Conservation (phyloP, 768 basidiomycete species). For the Dentipellis sp. region DNA sequence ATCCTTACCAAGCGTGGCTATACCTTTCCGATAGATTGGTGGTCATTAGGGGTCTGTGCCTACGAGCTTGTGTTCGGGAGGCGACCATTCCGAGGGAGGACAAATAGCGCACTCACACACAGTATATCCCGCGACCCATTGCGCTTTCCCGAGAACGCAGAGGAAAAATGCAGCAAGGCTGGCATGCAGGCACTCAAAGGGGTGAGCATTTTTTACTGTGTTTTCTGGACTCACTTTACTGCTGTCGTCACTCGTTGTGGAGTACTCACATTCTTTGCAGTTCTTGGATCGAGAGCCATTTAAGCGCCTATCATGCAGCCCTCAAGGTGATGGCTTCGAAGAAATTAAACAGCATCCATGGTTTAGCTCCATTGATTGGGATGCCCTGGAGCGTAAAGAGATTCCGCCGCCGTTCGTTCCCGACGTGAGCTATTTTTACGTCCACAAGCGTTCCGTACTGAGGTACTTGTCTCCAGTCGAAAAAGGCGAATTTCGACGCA, state of each 20-base stretch:
- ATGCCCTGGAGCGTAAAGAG: constrained; percentile 67
- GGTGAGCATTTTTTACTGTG: constrained; percentile 38
- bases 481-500: constrained; percentile 98
- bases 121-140: constrained; percentile 84
- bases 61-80: constrained; percentile 90
- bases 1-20: constrained; percentile 92
- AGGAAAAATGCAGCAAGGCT: constrained; percentile 62
- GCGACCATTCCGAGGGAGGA: constrained; percentile 87
- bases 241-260: neutral
- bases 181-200: constrained; percentile 75
- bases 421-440: neutral
- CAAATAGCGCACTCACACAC: constrained; percentile 87
- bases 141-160: constrained; percentile 86
- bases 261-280: constrained; percentile 29
- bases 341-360: constrained; percentile 77
- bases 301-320: constrained; percentile 76
- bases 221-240: neutral
- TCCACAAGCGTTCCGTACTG: constrained; percentile 8
- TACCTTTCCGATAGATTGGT: constrained; percentile 92
- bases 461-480: constrained; percentile 50
- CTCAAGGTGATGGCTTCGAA: constrained; percentile 68
- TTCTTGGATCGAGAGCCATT: constrained; percentile 79
- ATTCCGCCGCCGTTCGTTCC: constrained; percentile 22
- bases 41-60: constrained; percentile 90
- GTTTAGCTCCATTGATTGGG: constrained; percentile 90